phyloP scores from a whole-genome alignment of 331 rosid genomes.

The Phaseolus coccineus region DNA sequence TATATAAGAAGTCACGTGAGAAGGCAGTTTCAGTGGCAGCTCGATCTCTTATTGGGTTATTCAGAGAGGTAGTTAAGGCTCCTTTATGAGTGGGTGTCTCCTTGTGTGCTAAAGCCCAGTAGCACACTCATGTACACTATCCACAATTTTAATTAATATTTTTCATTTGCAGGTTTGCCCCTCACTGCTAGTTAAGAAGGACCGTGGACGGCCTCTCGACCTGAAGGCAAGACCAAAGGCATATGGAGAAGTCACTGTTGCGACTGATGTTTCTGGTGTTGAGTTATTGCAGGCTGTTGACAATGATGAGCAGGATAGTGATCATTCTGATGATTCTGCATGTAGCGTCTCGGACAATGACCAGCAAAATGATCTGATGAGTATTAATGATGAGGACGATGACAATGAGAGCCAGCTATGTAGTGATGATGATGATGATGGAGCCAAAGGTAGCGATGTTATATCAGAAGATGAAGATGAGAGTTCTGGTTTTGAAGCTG shows the following conservation, averaged over 20 bases:
- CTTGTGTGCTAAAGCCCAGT: constrained; percentile 5
- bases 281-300: constrained; percentile 62
- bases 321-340: constrained; percentile 47
- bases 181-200: constrained; percentile 86
- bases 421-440: constrained; percentile 56
- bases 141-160: constrained; percentile 29
- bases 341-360: constrained; percentile 60
- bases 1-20: constrained; percentile 94
- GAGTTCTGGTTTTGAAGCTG: constrained; percentile 50
- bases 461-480: constrained; percentile 52
- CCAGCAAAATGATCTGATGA: constrained; percentile 48
- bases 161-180: constrained; percentile 74
- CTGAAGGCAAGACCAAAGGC: constrained; percentile 85
- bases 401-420: constrained; percentile 50
- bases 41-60: constrained; percentile 81
- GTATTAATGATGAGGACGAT: constrained; percentile 51
- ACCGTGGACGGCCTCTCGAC: constrained; percentile 83
- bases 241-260: constrained; percentile 74
- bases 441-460: constrained; percentile 39
- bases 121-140: neutral
- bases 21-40: constrained; percentile 93
- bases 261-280: constrained; percentile 70
- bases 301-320: constrained; percentile 52
- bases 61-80: constrained; percentile 73
- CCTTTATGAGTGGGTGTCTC: constrained; percentile 5